Percentiles rank a stretch among this genome's conserved stretches.
phyloP scores from a whole-genome alignment of 78 protist species.

The Guillardia theta region DNA sequence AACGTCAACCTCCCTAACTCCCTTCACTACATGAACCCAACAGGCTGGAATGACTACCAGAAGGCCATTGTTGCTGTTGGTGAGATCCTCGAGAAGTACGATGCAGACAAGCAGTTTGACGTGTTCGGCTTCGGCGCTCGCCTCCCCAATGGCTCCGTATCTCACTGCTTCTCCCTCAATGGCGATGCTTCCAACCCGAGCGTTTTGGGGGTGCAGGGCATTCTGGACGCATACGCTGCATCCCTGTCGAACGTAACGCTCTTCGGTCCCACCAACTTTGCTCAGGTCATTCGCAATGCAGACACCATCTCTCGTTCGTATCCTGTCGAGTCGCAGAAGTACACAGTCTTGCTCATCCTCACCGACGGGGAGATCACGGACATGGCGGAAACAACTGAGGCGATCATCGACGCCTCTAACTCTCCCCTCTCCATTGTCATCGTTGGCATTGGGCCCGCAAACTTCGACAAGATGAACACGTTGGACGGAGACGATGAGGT shows the following conservation, averaged over 20 bases:
- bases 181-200: neutral
- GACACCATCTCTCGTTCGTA: neutral
- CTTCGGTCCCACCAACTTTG: slow-evolving; percentile 26
- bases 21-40: neutral
- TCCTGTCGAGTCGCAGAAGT: neutral
- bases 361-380: slow-evolving; percentile 33
- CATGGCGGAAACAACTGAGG: neutral
- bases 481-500: slow-evolving; percentile 3
- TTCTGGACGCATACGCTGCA: neutral
- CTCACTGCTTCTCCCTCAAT: neutral
- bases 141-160: neutral
- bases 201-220: neutral
- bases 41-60: neutral
- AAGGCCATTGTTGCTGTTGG: neutral
- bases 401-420: neutral
- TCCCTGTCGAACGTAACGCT: neutral
- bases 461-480: neutral
- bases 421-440: neutral
- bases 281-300: neutral
- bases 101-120: neutral
- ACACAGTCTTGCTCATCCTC: neutral
- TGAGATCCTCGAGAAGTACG: slow-evolving; percentile 15
- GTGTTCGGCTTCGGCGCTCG: neutral
- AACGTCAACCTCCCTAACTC: neutral
- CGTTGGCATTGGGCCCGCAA: neutral